These are phyloP conservation scores for Wickerhamomyces canadensis DNA, from an alignment of 805 yeast species.

Conservation along the genomic window DNA sequence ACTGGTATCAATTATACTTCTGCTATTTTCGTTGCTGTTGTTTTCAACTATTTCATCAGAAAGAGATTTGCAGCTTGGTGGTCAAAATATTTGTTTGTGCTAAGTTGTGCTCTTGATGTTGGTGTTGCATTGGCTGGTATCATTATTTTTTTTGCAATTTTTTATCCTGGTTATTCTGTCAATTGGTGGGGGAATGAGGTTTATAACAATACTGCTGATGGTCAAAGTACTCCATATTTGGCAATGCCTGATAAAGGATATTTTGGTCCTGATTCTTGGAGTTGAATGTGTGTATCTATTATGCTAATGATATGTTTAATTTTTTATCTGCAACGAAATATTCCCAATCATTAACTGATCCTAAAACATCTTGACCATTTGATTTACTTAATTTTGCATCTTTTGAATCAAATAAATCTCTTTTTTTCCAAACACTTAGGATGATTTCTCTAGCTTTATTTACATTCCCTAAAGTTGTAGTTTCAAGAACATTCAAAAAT, in stretches of 20 bases:
- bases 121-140: conserved; percentile 63
- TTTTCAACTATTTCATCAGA: conserved; percentile 53
- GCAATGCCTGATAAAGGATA: conserved; percentile 16
- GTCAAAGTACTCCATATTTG: conserved; percentile 9
- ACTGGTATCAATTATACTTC: conserved; percentile 50
- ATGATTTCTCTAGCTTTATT: conserved; percentile 6
- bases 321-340: conserved; percentile 3
- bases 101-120: conserved; percentile 61
- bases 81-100: conserved; percentile 67
- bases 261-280: conserved; percentile 25
- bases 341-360: conserved; percentile 7
- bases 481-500: conserved; percentile 2
- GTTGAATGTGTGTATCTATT: too few relatives aligned
- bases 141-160: conserved; percentile 47
- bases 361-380: background rate
- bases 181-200: conserved; percentile 68
- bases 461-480: conserved; percentile 6
- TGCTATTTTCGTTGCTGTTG: conserved; percentile 34
- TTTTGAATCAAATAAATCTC: conserved; percentile 3
- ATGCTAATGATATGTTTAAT: conserved; percentile 7
- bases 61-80: conserved; percentile 61
- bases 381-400: background rate
- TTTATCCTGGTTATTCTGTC: conserved; percentile 28
- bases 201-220: conserved; percentile 31
- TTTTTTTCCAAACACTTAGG: conserved; percentile 6